Evolutionary conservation across 2,329 filamentous ascomycete genomes (phyloP).

Genomic region (Dothistroma septosporum): DNA sequence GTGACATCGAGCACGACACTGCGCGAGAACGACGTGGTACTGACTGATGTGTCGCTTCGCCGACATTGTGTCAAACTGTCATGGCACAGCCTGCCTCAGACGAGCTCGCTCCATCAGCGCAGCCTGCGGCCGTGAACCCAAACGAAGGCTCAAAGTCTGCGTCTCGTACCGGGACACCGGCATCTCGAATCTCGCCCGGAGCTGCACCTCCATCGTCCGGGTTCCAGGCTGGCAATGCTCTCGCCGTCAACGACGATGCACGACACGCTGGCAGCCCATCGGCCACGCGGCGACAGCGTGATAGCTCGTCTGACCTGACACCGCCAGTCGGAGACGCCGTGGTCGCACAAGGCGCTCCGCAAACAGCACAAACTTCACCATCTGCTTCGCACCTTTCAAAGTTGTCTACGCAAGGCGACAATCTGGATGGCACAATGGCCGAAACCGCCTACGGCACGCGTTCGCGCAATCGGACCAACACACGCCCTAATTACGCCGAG

Average conservation of each 20-base stretch:
- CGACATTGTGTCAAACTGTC: conserved; percentile 12
- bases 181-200: conserved; percentile 14
- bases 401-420: conserved; percentile 19
- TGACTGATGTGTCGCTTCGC: conserved; percentile 20
- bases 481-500: conserved; percentile 92
- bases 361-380: conserved; percentile 26
- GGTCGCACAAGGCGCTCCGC: conserved; percentile 24
- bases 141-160: conserved; percentile 14
- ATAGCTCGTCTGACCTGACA: conserved; percentile 21
- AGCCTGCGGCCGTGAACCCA: conserved; percentile 11
- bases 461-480: conserved; percentile 77
- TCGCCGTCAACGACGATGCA: conserved; percentile 18
- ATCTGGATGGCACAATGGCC: conserved; percentile 26
- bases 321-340: conserved; percentile 20
- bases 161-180: conserved; percentile 17
- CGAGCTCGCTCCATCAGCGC: conserved; percentile 17
- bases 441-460: conserved; percentile 75
- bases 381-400: conserved; percentile 19
- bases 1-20: background rate
- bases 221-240: conserved; percentile 28
- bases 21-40: background rate
- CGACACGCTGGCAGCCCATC: conserved; percentile 14
- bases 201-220: conserved; percentile 8
- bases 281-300: conserved; percentile 13
- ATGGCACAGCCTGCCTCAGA: conserved; percentile 21